Base-by-base conservation (phyloP, 441 rosid species). In the Codiaeum variegatum region DNA sequence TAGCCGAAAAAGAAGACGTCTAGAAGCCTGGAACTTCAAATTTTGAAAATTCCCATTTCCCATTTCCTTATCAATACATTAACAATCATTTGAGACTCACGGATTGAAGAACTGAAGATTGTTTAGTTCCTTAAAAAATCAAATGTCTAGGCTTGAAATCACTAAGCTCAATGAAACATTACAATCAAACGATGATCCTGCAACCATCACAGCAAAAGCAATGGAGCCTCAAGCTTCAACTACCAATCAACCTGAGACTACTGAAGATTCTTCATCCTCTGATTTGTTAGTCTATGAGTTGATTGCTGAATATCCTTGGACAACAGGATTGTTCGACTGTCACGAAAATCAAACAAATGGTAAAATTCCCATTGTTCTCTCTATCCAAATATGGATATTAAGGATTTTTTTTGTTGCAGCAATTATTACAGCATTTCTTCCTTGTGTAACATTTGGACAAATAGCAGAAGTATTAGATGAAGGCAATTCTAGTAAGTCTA, bases 361-460 rank as follows among this genome's bases (percentile, higher is more conserved):
- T 60, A 60, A 60, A 60, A 16, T 15, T 12, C 4, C 19, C 32
- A 15, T 55, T 31, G 1, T 60, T 31, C 10, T 23, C 16, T 55
- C 16, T 24, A 6, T 52, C 12, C 10, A 3, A 55, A 55, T 31
- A 55, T 24, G 16, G 24, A 24, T 11, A n/a, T n/a, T n/a, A 24
- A 55, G 15, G 24, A 40, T 28, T 16, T 28, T 28, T 28, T 34
- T 28, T 29, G 40, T 31, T 36, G 2, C 38, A 60, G 64, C 40
- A 21, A 60, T 60, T 18, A 55, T 80, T 67, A 77, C 90, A 58
- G 67, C 81, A 47, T 38, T 76, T 72, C 71, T 77, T 31, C 87
- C 88, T 26, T 80, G 88, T 32, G 66, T 81, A 62, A 86, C 90
- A n/a, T 86, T 82, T 64, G 88, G 90, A 62, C 85, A 80, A 73